These are phyloP conservation scores for Neltuma alba DNA, from an alignment of 306 rosid genomes.

Conservation along the genomic window DNA sequence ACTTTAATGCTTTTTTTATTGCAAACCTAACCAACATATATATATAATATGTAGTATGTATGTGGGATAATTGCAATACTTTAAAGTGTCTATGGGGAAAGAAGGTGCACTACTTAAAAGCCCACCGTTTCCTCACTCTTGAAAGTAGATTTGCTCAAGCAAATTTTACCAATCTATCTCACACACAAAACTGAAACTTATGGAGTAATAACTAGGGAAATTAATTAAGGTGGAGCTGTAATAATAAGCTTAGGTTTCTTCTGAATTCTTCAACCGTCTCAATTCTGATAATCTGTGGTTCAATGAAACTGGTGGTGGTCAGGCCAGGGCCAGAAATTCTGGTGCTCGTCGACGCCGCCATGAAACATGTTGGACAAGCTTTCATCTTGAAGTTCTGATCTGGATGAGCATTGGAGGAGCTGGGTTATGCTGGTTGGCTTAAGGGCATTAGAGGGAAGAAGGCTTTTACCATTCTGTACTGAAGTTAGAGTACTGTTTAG, in stretches of 20 bases:
- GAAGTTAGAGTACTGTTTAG: conserved; percentile 55
- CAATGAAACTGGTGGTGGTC: conserved; percentile 66
- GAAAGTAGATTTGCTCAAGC: conserved; percentile 47
- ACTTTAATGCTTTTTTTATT: conserved; percentile 2
- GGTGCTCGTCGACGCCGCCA: conserved; percentile 66
- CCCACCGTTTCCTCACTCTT: conserved; percentile 42
- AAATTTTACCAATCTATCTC: conserved; percentile 53
- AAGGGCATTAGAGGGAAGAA: conserved; percentile 42
- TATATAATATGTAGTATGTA: conserved; percentile 19
- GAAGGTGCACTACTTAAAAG: conserved; percentile 54
- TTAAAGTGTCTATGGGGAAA: conserved; percentile 32
- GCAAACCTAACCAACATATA: conserved; percentile 34
- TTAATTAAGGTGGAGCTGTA: conserved; percentile 13
- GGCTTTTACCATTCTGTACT: conserved; percentile 45
- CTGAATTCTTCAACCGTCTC: neutral
- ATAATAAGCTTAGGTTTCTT: conserved; percentile 18
- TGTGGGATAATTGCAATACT: conserved; percentile 9
- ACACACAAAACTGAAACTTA: conserved; percentile 39
- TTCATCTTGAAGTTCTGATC: conserved; percentile 71
- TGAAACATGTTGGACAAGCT: conserved; percentile 75
- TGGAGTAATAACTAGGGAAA: neutral
- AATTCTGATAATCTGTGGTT: conserved; percentile 12
- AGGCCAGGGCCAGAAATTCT: conserved; percentile 86
- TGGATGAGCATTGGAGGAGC: conserved; percentile 72
- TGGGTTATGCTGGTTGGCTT: conserved; percentile 71